Evolutionary conservation across 441 rosid species (phyloP), one percentile per base, ranked within the genome.

Genomic region (Euphorbia celastroides): DNA sequence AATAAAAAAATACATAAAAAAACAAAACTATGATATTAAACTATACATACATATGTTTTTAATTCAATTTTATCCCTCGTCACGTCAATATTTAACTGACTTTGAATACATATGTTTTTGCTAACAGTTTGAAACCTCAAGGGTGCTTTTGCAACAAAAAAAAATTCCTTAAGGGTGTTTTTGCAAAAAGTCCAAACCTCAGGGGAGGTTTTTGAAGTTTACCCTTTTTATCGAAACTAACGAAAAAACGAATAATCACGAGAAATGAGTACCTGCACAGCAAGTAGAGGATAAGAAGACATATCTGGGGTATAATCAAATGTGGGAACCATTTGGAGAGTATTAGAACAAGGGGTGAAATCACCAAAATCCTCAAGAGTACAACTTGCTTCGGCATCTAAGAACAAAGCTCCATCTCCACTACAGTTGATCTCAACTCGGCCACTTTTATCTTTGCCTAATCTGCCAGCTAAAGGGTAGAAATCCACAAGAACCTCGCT

Each of bases 391-490:
- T 68, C 64, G 30, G 65, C 65, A 34, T 60, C 65, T 13, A 48
- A 12, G 2, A 68, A 50, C 10, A 48, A 0, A 22, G 25, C 59
- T 23, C 59, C 65, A 17, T 50, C 7, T 0, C 12, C 17, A 26
- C 59, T 68, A 16, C 71, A 59, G 2, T 46, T 6, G 0, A 68
- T 59, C n/a, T 31, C 2, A 11, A 36, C n/a, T 50, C 69, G 31
- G 19, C 58, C 83, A 30, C 60, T 65, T 22, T 64, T 75, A 25
- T 74, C 80, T 27, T 51, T 57, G 23, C 60, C 61, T 30, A 83
- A 19, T 28, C 87, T 74, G 11, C 89, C 84, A 0, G 77, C 77
- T n/a, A 69, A 11, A 0, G 86, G 86, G 36, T 85, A 83, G 51
- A 78, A 85, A 0, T 57, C 55, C n/a, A 74, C 83, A 0, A 85